These are phyloP conservation scores for Tephrocybe sp. DNA, from an alignment of 768 basidiomycete genomes.

Conservation along the genomic window DNA sequence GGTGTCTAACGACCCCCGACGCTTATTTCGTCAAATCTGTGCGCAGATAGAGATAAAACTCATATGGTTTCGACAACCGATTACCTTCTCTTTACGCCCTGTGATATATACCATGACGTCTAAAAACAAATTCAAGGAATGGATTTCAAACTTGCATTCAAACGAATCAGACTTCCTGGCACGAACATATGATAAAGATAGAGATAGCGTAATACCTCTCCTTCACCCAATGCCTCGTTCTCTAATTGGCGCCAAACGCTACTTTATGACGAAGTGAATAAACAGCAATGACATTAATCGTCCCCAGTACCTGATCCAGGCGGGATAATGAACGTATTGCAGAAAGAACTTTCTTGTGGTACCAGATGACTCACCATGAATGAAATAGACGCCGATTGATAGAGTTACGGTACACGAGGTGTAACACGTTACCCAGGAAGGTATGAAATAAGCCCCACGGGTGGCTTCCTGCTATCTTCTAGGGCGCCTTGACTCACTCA, in stretches of 20 bases:
- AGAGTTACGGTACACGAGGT: slow-evolving; percentile 3
- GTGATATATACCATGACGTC: not conserved
- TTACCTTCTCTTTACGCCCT: slow-evolving; percentile 39
- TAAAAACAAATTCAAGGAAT: too few species aligned
- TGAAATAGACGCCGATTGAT: slow-evolving; percentile 10
- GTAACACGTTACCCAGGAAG: slow-evolving; percentile 6
- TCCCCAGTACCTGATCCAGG: too few species aligned
- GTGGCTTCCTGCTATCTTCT: not conserved
- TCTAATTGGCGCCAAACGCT: slow-evolving; percentile 7
- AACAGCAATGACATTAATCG: too few species aligned
- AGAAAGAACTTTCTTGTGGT: too few species aligned
- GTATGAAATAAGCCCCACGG: slow-evolving; percentile 6
- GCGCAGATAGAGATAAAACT: not conserved
- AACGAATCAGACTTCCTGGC: slow-evolving; percentile 24
- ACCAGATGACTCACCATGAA: not conserved
- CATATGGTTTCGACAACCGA: not conserved
- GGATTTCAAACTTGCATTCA: not conserved
- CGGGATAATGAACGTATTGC: too few species aligned
- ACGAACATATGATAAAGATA: slow-evolving; percentile 23
- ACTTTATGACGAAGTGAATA: too few species aligned
- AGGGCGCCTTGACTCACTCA: not conserved
- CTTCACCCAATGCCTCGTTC: slow-evolving; percentile 31
- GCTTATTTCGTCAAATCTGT: not conserved
- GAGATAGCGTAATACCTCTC: slow-evolving; percentile 26
- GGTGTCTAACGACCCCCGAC: slow-evolving; percentile 24